Conservation (phyloP, 495 filamentous ascomycete genomes). For the Penicillium flavigenum region DNA sequence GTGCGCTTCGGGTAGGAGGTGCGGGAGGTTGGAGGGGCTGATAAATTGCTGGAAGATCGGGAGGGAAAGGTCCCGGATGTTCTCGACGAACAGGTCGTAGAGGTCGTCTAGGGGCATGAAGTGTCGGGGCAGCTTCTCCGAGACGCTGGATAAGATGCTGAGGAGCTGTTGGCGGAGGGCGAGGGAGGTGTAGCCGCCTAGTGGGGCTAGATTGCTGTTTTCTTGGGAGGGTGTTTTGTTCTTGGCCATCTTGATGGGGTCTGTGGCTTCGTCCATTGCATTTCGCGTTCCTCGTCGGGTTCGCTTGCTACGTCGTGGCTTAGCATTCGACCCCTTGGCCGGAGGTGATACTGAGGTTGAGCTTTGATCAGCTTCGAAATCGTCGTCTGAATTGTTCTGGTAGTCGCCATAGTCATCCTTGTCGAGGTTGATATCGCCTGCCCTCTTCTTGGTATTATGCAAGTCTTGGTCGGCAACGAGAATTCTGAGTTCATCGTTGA, state of each 20-base stretch:
- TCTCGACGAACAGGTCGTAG: conserved; percentile 65
- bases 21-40: conserved; percentile 50
- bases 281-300: conserved; percentile 34
- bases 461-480: conserved; percentile 23
- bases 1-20: conserved; percentile 46
- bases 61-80: conserved; percentile 64
- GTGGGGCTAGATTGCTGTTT: conserved; percentile 28
- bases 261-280: conserved; percentile 20
- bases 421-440: conserved; percentile 57
- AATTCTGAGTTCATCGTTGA: conserved; percentile 56
- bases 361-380: conserved; percentile 21
- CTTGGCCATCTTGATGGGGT: neutral
- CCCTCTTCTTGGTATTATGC: conserved; percentile 39
- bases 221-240: conserved; percentile 10
- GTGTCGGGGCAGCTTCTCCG: conserved; percentile 34
- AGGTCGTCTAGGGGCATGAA: conserved; percentile 57
- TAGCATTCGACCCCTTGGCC: conserved; percentile 11
- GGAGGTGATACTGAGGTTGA: conserved; percentile 5
- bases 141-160: conserved; percentile 52
- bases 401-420: conserved; percentile 60
- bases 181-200: conserved; percentile 59
- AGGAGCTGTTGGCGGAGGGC: conserved; percentile 64
- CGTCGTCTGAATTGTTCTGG: conserved; percentile 47
- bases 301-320: conserved; percentile 31
- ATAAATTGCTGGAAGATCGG: conserved; percentile 72